phyloP scores from a whole-genome alignment of 2,329 filamentous ascomycete genomes.

The Penicillium sp. region DNA sequence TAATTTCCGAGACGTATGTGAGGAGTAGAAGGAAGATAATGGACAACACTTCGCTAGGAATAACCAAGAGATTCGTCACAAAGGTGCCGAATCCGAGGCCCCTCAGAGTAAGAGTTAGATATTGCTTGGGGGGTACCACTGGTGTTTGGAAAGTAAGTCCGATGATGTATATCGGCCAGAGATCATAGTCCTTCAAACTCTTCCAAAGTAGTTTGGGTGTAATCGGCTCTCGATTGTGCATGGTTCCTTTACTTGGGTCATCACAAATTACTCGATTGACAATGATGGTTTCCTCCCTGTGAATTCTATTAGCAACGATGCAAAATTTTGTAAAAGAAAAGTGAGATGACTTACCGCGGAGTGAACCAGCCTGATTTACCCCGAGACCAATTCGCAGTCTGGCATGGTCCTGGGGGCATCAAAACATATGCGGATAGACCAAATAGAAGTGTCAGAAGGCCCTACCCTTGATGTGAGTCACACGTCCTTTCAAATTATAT shows the following conservation, averaged over 20 bases:
- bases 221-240: slow-evolving; percentile 57
- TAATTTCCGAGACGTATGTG: slow-evolving; percentile 34
- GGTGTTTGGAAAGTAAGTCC: slow-evolving; percentile 43
- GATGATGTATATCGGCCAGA: slow-evolving; percentile 55
- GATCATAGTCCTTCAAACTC: slow-evolving; percentile 53
- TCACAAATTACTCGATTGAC: slow-evolving; percentile 59
- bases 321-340: neutral
- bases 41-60: slow-evolving; percentile 53
- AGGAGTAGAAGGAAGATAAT: slow-evolving; percentile 39
- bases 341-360: slow-evolving; percentile 42
- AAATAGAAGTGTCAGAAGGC: slow-evolving; percentile 25
- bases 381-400: slow-evolving; percentile 47
- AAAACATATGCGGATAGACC: slow-evolving; percentile 46
- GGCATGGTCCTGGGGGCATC: slow-evolving; percentile 59
- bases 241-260: slow-evolving; percentile 55
- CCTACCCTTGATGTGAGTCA: slow-evolving; percentile 29
- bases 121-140: slow-evolving; percentile 24
- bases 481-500: neutral
- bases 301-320: neutral
- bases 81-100: slow-evolving; percentile 57
- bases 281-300: slow-evolving; percentile 63
- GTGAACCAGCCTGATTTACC: slow-evolving; percentile 60
- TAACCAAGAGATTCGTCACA: slow-evolving; percentile 58
- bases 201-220: slow-evolving; percentile 49
- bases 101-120: slow-evolving; percentile 41